Base-by-base conservation (phyloP, 164 flowering plant genomes). In the Magnolia sinica region DNA sequence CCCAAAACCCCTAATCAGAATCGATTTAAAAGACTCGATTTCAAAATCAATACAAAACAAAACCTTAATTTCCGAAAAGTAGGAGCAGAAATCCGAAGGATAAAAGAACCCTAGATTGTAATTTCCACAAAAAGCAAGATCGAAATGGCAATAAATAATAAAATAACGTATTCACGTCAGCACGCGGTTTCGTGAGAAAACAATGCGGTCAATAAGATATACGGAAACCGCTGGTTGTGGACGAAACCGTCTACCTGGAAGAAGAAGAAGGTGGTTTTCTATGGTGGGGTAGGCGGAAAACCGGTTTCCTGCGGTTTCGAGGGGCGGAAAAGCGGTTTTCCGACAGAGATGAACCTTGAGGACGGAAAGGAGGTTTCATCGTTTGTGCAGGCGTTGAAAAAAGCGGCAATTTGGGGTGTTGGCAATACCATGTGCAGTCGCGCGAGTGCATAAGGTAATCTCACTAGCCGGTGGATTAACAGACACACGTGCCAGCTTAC, bases 281-380 rank as follows among this genome's bases (percentile, higher is more conserved):
- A 55, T 55, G 61, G 61, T 55, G 16, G 11, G 61, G 13, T 18
- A 49, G 59, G 18, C 55, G 51, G 76, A 20, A 64, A 74, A 66
- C 76, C 76, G 70, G 59, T 64, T 64, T 50, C 18, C 70, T 49
- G 58, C 19, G 55, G 58, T 11, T 27, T 73, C 61, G 37, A 64
- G 55, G 74, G 11, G 74, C 61, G 37, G 31, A 45, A 74, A 50
- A 22, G 70, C 19, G 76, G 51, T 74, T 65, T 50, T 51, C 76
- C 70, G 70, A 67, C 63, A 67, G 58, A 23, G 71, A 65, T 65
- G 61, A 52, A 9, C 16, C 66, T 50, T 4, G n/a, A 22, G 52
- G 19, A 51, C 10, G 70, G n/a, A 50, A 49, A 11, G 50, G 51
- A 50, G 64, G 22, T 2, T 14, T 13, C 18, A 55, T 16, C 13